phyloP scores from a whole-genome alignment of 2,329 filamentous ascomycete genomes.

The Cladosporium austrohemisphaericum region DNA sequence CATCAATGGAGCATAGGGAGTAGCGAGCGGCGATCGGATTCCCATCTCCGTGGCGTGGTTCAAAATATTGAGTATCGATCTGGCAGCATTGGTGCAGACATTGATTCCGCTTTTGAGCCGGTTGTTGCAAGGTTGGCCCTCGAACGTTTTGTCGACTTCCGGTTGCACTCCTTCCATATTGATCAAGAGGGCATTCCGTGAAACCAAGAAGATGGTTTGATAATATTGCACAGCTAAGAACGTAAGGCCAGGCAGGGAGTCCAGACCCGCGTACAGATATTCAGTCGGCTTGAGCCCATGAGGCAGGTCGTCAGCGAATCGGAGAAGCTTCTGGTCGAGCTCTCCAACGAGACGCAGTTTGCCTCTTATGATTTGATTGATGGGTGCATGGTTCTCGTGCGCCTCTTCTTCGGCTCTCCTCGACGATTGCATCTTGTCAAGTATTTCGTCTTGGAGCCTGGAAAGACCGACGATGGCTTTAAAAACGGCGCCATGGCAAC shows the following conservation, averaged over 20 bases:
- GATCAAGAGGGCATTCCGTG: constrained; percentile 1
- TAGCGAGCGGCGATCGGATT: neutral
- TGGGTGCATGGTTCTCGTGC: neutral
- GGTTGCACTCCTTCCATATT: neutral
- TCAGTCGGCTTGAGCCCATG: constrained; percentile 1
- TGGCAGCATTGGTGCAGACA: constrained; percentile 2
- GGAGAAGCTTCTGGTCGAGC: neutral
- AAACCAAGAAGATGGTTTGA: constrained; percentile 1
- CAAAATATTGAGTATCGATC: constrained; percentile 1
- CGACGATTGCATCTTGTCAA: neutral
- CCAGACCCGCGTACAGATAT: neutral
- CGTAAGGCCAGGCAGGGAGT: neutral
- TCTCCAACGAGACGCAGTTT: constrained; percentile 3
- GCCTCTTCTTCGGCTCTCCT: neutral
- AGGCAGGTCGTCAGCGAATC: neutral
- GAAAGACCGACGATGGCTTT: neutral
- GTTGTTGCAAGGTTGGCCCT: neutral
- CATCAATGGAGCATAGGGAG: constrained; percentile 1
- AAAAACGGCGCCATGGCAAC: neutral
- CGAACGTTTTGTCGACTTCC: neutral
- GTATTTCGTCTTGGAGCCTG: constrained; percentile 4
- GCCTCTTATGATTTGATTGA: neutral
- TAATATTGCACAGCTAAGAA: constrained; percentile 8
- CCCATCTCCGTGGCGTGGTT: constrained; percentile 6
- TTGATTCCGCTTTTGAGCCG: constrained; percentile 4